Evolutionary conservation across 2,329 filamentous ascomycete species (phyloP).

Genomic region (Tolypocladium amazonense): DNA sequence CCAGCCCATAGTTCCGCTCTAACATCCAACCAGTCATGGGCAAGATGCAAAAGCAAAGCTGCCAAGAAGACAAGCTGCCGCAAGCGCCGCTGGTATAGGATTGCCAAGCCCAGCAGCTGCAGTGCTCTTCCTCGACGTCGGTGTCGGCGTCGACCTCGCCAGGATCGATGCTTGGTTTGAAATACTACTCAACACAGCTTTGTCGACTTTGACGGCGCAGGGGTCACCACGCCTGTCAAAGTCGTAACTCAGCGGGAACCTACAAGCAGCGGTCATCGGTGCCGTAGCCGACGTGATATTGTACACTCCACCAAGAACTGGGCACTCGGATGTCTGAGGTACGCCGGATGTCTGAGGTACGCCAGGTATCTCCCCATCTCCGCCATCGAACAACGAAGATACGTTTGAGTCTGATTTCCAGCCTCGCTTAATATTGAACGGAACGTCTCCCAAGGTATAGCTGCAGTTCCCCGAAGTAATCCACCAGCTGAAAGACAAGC

Average conservation of each 20-base stretch:
- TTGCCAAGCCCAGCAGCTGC: not conserved
- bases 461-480: too few species aligned
- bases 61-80: not conserved
- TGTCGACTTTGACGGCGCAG: not conserved
- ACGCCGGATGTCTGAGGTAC: not conserved
- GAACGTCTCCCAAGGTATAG: too few species aligned
- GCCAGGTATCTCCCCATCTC: not conserved
- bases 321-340: not conserved
- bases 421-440: not conserved
- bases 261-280: too few species aligned
- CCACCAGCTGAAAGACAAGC: too few species aligned
- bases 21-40: not conserved
- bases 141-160: not conserved
- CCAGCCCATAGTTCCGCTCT: too few species aligned
- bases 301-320: not conserved
- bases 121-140: not conserved
- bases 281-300: not conserved
- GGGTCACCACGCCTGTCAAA: not conserved
- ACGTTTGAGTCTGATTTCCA: rapidly evolving
- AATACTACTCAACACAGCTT: not conserved
- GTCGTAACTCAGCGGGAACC: too few species aligned
- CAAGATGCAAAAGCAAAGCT: not conserved
- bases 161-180: not conserved
- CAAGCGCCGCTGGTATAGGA: not conserved
- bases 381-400: not conserved